Conservation (phyloP, 495 filamentous ascomycete species). For the Aspergillus affinis region DNA sequence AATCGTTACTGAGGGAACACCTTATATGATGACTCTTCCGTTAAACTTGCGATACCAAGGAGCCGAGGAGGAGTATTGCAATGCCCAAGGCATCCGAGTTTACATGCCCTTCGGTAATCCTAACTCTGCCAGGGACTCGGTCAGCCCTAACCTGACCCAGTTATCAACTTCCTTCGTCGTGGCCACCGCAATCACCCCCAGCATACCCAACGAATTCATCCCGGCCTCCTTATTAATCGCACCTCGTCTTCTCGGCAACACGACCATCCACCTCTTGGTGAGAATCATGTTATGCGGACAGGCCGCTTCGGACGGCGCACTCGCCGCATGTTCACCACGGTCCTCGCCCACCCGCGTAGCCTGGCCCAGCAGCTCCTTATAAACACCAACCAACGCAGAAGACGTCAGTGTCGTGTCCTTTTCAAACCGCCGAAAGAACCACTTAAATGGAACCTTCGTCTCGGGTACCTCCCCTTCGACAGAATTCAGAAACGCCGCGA, state of each 20-base stretch:
- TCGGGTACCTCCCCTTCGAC: slow-evolving; percentile 2
- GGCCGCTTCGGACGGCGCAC: slow-evolving; percentile 1
- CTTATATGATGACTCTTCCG: too few relatives aligned
- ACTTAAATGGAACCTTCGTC: slow-evolving; percentile 5
- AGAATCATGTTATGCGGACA: slow-evolving; percentile 45
- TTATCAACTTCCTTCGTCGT: slow-evolving; percentile 28
- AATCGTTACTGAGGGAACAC: too few relatives aligned
- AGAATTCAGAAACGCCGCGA: slow-evolving; percentile 19
- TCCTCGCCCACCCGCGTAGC: slow-evolving; percentile 19
- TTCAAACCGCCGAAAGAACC: slow-evolving; percentile 14
- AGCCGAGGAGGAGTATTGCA: too few relatives aligned
- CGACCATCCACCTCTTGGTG: slow-evolving; percentile 37
- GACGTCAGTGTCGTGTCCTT: not conserved
- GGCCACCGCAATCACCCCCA: slow-evolving; percentile 38
- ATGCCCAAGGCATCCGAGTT: not conserved
- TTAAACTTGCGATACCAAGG: too few relatives aligned
- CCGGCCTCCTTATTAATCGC: slow-evolving; percentile 23
- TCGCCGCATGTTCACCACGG: slow-evolving; percentile 6
- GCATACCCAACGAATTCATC: slow-evolving; percentile 40
- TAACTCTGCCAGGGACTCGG: slow-evolving; percentile 21
- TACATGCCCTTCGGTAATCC: slow-evolving; percentile 17
- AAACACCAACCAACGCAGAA: slow-evolving; percentile 17
- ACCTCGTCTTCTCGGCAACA: slow-evolving; percentile 32
- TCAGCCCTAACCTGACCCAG: slow-evolving; percentile 31
- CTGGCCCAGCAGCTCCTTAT: slow-evolving; percentile 24